phyloP scores from a whole-genome alignment of 495 filamentous ascomycete genomes.

The Thozetella sp. region DNA sequence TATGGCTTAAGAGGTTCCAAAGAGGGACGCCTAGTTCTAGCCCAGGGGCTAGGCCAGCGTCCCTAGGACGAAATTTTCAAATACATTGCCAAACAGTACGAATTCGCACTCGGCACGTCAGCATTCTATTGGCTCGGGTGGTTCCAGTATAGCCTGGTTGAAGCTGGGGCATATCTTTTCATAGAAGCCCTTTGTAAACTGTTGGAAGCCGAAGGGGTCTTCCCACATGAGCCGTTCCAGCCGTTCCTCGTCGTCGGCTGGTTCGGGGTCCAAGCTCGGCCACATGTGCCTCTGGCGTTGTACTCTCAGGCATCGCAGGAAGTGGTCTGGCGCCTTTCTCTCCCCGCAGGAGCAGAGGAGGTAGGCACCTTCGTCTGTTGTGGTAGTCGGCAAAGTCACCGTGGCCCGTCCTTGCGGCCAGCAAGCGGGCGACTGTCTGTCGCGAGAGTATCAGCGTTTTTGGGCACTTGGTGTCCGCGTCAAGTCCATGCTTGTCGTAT shows the following conservation, averaged over 20 bases:
- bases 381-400: not conserved
- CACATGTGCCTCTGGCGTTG: not conserved
- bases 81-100: not conserved
- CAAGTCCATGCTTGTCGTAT: not conserved
- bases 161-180: not conserved
- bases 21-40: too few relatives aligned
- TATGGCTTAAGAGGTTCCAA: too few relatives aligned
- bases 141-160: not conserved
- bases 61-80: too few relatives aligned
- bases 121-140: not conserved
- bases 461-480: not conserved
- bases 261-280: not conserved
- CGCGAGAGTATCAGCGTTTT: not conserved
- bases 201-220: too few relatives aligned
- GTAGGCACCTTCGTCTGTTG: not conserved
- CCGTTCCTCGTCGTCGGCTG: not conserved
- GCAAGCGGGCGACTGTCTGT: not conserved
- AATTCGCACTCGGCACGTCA: not conserved
- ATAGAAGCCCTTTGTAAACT: not conserved
- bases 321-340: not conserved
- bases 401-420: not conserved
- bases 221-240: not conserved
- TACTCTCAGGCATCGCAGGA: not conserved
- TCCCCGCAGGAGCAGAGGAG: not conserved
- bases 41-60: too few relatives aligned